Base-by-base conservation (phyloP, 176 grass and related monocot species). In the Avena insularis region DNA sequence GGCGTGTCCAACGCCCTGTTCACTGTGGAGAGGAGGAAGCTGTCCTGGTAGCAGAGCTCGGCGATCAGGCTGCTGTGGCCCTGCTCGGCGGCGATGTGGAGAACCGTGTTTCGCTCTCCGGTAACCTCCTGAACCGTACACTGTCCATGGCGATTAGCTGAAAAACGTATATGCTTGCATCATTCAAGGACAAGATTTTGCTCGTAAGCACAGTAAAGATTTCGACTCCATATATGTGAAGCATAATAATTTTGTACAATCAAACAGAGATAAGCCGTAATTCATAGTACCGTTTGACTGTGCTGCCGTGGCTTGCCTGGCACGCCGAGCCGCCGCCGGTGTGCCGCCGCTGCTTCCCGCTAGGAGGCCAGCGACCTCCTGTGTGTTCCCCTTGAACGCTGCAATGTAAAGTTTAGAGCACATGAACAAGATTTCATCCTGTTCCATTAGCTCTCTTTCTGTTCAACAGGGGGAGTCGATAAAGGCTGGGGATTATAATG, bases 1-100 rank as follows among this genome's bases (percentile, higher is more conserved):
- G 89, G 92, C 38, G 90, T 92, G 78, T 94, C 92, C 20, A 23
- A 40, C 6, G 57, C 20, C 6, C 66, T 25, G 51, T 80, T 93
- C 25, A 2, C 1, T 3, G 59, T 15, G 3, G 86, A 64, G 15
- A 91, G 51, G 73, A 91, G 86, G 57, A 10, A 7, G 16, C 1
- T 1, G 55, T 88, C 71, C 0, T n/a, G 48, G 9, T 6, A 43
- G 57, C 23, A 49, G 10, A 93, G 70, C 63, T 86, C 54, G 6
- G 55, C 47, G 45, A 86, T 49, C 33, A 93, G 89, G 8, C n/a
- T 38, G 5, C 27, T 0, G 62, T 91, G 83, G 20, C 78, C 83
- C 7, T 85, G 64, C 4, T 6, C 23, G 8, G 86, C 86, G 10
- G 92, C 92, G 29, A 93, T 8, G 74, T 93, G 89, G 27, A 93